Conservation (phyloP, 768 basidiomycete species). For the Serendipita vermifera region DNA sequence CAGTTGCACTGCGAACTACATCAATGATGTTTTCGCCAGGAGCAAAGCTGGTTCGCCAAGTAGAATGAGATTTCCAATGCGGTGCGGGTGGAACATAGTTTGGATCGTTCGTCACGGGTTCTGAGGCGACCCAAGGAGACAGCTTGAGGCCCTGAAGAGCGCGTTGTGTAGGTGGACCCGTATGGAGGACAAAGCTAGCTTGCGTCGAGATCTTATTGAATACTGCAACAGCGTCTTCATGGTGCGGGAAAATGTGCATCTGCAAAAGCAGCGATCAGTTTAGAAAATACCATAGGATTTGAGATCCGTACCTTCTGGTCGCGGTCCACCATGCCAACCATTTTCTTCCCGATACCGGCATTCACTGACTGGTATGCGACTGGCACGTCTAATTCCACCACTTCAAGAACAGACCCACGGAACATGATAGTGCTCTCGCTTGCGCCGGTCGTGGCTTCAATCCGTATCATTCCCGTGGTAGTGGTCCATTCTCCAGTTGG, state of each 20-base stretch:
- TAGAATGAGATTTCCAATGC: slow-evolving; percentile 39
- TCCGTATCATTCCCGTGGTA: slow-evolving; percentile 55
- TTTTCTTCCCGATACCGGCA: slow-evolving; percentile 25
- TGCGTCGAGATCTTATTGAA: slow-evolving; percentile 34
- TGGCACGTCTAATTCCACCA: background rate
- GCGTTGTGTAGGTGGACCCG: slow-evolving; percentile 29
- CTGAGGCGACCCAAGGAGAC: background rate
- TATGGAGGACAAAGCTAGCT: slow-evolving; percentile 45
- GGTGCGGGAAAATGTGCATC: slow-evolving; percentile 59
- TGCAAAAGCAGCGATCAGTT: slow-evolving; percentile 20
- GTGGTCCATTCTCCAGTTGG: slow-evolving; percentile 4
- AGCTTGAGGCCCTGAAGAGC: slow-evolving; percentile 43
- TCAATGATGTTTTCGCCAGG: slow-evolving; percentile 44
- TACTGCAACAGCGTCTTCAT: slow-evolving; percentile 29
- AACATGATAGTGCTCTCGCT: background rate
- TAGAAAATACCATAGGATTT: background rate
- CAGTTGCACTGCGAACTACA: slow-evolving; percentile 35
- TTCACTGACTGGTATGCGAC: no score
- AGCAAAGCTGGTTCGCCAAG: slow-evolving; percentile 52
- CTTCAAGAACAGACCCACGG: background rate
- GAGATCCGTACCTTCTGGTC: slow-evolving; percentile 49
- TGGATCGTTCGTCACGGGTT: background rate
- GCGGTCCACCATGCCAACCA: slow-evolving; percentile 58
- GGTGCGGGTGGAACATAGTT: slow-evolving; percentile 23
- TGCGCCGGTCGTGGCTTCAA: slow-evolving; percentile 54